These are phyloP conservation scores for Passiflora organensis DNA, from an alignment of 345 rosid species.

Conservation along the genomic window DNA sequence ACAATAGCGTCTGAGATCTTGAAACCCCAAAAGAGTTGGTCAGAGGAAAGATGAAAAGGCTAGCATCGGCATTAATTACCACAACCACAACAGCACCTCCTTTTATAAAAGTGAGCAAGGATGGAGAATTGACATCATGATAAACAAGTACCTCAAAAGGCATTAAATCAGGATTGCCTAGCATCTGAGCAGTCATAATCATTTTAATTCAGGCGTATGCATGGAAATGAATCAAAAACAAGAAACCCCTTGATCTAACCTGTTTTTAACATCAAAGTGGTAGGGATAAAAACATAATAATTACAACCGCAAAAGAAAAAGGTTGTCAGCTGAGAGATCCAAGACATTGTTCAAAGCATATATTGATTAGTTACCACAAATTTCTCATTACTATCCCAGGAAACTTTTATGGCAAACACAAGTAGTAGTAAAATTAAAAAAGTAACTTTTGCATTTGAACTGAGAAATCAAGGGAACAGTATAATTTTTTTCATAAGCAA, in stretches of 20 bases:
- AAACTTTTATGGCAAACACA: background rate
- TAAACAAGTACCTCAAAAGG: background rate
- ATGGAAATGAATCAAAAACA: background rate
- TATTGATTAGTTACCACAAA: background rate
- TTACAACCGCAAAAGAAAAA: background rate
- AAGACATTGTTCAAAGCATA: background rate
- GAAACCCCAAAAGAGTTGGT: background rate
- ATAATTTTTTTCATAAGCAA: background rate
- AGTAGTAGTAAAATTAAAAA: background rate
- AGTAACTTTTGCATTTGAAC: no score
- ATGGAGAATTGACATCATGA: background rate
- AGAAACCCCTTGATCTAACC: background rate
- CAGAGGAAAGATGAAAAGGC: background rate
- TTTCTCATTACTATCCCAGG: background rate
- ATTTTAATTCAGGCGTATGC: background rate
- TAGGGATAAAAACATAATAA: background rate
- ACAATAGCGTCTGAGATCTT: background rate
- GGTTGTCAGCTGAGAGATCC: background rate
- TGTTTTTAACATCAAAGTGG: background rate
- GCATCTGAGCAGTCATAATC: no score
- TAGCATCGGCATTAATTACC: background rate
- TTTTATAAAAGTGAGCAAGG: slow-evolving; percentile 1
- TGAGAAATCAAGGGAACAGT: background rate
- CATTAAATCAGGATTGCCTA: background rate
- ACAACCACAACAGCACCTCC: no score